Conservation (phyloP, 352 stramenopile species). For the Pythium monospermum region DNA sequence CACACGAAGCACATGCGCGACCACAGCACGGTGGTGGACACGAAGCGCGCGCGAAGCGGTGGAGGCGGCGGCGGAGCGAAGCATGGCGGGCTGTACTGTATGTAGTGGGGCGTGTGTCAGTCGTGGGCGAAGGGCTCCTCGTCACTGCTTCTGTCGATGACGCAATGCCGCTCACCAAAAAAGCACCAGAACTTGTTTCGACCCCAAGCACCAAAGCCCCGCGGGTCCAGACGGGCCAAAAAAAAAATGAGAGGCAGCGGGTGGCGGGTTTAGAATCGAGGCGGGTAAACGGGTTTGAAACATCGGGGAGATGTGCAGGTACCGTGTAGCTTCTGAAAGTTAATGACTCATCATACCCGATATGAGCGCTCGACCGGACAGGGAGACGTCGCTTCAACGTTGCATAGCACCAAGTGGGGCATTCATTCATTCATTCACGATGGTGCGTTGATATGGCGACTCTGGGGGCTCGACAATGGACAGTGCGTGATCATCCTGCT, state of each 20-base stretch:
- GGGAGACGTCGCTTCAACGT: conserved; percentile 9
- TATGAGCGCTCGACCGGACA: not conserved
- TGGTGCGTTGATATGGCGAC: not conserved
- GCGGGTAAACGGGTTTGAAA: not conserved
- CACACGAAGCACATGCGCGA: not conserved
- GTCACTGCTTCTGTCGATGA: conserved; percentile 18
- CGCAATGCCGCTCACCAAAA: no score
- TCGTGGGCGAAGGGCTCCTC: not conserved
- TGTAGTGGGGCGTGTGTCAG: not conserved
- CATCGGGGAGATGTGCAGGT: no score
- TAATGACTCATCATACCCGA: not conserved
- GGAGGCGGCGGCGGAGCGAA: conserved; percentile 5
- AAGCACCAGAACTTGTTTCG: no score
- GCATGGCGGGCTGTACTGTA: no score
- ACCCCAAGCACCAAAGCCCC: conserved; percentile 16
- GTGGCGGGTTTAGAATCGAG: not conserved
- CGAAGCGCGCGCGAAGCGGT: conserved; percentile 14
- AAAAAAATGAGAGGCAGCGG: conserved; percentile 12
- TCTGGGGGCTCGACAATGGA: not conserved
- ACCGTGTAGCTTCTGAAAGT: no score
- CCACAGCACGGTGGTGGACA: not conserved
- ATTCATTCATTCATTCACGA: not conserved
- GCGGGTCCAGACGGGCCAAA: conserved; percentile 17
- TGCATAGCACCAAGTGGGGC: not conserved
- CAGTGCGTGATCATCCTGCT: not conserved